Evolutionary conservation across 2,329 filamentous ascomycete genomes (phyloP), one percentile per base, ranked within the genome.

Genomic region (Mariannaea sp.): DNA sequence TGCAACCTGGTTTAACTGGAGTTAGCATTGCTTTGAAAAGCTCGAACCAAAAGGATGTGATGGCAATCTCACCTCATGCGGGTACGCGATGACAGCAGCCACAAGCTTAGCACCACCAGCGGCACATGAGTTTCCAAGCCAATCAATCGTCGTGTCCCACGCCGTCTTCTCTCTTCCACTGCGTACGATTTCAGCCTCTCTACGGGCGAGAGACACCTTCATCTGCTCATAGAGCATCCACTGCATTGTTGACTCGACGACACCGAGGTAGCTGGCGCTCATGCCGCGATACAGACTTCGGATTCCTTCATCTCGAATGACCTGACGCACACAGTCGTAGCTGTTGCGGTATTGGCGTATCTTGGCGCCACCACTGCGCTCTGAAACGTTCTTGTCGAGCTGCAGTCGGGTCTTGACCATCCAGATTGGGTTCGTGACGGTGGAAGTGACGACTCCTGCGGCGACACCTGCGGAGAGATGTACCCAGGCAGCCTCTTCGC

Each of bases 351-450:
- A 97, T 67, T 85, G 85, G 46, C 92, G 80, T 45, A 78, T 77
- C 48, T 75, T 74, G 20, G 75, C 70, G 32, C 77, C 79, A 20
- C 76, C 82, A 54, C 80, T 77, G 58, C 81, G 76, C 63, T 83
- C 82, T 13, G 87, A 88, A 46, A 85, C 83, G 68, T 89, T 90
- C 77, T 92, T 95, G 76, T 97, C 92, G 27, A 97, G 82, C 74
- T 97, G 92, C 64, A 97, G 71, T 26, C 92, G 81, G 33, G 92
- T 97, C 80, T 97, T 97, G 68, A 97, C 85, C 58, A 97, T 82
- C 92, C 92, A 97, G 67, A 97, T 96, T 1, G 92, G 92, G 72
- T 97, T 97, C 30, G 92, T 97, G 17, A 88, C 90, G 1, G 93
- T 97, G 40, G 90, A 90, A 0, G 93, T 97, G 6, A 87, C 86